These are phyloP conservation scores for Leccinum sublutescens DNA, from an alignment of 768 basidiomycete species.

Conservation along the genomic window DNA sequence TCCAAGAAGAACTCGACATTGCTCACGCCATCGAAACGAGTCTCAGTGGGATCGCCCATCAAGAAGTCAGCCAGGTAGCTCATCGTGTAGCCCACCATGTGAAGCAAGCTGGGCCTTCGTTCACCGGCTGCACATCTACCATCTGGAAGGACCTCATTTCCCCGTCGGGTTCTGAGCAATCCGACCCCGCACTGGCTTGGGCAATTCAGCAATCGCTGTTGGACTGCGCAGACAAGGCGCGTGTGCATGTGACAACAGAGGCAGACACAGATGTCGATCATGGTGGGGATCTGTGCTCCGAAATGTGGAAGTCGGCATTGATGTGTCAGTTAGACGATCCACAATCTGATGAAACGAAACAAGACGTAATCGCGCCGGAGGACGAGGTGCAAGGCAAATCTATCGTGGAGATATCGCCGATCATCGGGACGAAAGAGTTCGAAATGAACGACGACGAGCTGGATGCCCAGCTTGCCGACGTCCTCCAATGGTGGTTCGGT, in stretches of 20 bases:
- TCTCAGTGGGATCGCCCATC: conserved; percentile 28
- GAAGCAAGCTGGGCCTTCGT: conserved; percentile 6
- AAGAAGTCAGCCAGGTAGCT: conserved; percentile 6
- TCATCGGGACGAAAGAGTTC: conserved; percentile 70
- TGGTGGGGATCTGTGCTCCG: conserved; percentile 10
- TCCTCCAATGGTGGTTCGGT: conserved; percentile 78
- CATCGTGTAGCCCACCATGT: conserved; percentile 6
- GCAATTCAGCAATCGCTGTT: conserved; percentile 31
- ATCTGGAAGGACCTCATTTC: conserved; percentile 12
- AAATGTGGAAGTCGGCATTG: not conserved
- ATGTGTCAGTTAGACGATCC: conserved; percentile 7
- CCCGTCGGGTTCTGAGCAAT: conserved; percentile 1
- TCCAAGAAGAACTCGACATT: conserved; percentile 42
- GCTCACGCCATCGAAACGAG: conserved; percentile 49
- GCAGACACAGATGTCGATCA: not conserved
- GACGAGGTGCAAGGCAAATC: not conserved
- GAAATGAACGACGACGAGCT: conserved; percentile 51
- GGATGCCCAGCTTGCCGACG: conserved; percentile 48
- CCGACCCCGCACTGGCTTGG: conserved; percentile 28
- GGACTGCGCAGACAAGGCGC: conserved; percentile 10
- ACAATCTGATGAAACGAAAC: not conserved
- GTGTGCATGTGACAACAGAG: not conserved
- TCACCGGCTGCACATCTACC: conserved; percentile 2
- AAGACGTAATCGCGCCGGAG: not conserved
- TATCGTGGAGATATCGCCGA: conserved; percentile 26